Evolutionary conservation across 2,329 filamentous ascomycete genomes (phyloP).

Genomic region (Pyrenophora tritici-repentis): DNA sequence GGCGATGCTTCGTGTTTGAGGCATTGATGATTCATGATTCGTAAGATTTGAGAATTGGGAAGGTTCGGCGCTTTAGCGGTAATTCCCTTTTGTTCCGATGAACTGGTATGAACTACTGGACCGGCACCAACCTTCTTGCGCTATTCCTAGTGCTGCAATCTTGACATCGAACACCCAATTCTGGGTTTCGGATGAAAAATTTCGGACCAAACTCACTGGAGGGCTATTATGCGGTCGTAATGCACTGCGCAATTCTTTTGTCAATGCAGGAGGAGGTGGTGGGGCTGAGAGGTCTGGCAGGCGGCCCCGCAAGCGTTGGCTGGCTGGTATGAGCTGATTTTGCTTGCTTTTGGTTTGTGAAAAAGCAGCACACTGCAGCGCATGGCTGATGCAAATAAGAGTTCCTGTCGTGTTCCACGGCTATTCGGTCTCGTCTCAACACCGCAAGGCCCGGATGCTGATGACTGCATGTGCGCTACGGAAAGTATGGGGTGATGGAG

Average conservation of each 20-base stretch:
- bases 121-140: constrained; percentile 5
- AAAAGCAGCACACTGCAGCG: too few species aligned
- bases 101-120: constrained; percentile 16
- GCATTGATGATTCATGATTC: not conserved
- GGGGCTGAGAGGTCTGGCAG: not conserved
- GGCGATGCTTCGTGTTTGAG: too few species aligned
- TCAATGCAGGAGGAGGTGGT: constrained; percentile 1
- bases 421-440: too few species aligned
- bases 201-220: not conserved
- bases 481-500: too few species aligned
- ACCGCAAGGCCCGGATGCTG: too few species aligned
- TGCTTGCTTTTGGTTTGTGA: too few species aligned
- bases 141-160: not conserved
- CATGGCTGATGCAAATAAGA: too few species aligned
- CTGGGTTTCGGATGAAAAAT: not conserved
- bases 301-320: not conserved
- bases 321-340: too few species aligned
- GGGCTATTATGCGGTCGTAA: not conserved
- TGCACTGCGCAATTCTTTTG: not conserved
- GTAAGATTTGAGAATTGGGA: not conserved
- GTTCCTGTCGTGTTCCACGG: too few species aligned
- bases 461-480: too few species aligned
- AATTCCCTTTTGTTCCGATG: constrained; percentile 8
- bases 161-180: not conserved
- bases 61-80: constrained; percentile 6